Base-by-base conservation (phyloP, 306 rosid species). In the Cucurbita ficifolia region DNA sequence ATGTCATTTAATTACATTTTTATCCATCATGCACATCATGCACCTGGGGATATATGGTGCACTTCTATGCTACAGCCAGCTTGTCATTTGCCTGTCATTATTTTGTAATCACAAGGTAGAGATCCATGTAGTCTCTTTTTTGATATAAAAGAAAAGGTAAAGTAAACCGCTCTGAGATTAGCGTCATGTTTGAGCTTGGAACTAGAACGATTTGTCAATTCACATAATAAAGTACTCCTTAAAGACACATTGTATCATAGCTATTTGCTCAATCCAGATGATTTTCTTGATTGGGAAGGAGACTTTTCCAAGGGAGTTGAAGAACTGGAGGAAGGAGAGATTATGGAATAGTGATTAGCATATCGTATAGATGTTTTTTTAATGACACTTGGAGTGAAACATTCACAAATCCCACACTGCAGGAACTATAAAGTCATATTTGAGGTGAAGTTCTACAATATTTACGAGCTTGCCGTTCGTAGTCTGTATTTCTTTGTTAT, bases 301-400 rank as follows among this genome's bases (percentile, higher is more conserved):
- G 87, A 57, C 48, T 79, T 84, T 74, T 12, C 82, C 50, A 76
- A 81, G 72, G 75, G 50, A 76, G 76, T 54, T 77, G 84, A 81
- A 48, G 96, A 86, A 42, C 71, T 89, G 75, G 97, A 89, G 87
- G 98, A 90, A 79, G 98, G 97, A 71, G 95, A 94, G 85, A 90
- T 90, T 77, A 56, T 24, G 53, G 88, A 90, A 49, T 94, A 80
- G 78, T 46, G 18, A 29, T 18, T 33, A 42, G 29, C 17, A 39
- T 29, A 2, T 29, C 33, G 33, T 29, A 29, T 29, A 29, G 2
- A 29, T 29, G 33, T 2, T 29, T 29, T 29, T 29, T 29, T 29
- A 2, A 2, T 29, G 33, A 29, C 33, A 29, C 2, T 29, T 29
- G 33, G 33, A 29, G 33, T 29, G 33, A 29, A 29, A 29, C 33